Conservation (phyloP, 768 basidiomycete genomes). For the Termitomyces sp. region DNA sequence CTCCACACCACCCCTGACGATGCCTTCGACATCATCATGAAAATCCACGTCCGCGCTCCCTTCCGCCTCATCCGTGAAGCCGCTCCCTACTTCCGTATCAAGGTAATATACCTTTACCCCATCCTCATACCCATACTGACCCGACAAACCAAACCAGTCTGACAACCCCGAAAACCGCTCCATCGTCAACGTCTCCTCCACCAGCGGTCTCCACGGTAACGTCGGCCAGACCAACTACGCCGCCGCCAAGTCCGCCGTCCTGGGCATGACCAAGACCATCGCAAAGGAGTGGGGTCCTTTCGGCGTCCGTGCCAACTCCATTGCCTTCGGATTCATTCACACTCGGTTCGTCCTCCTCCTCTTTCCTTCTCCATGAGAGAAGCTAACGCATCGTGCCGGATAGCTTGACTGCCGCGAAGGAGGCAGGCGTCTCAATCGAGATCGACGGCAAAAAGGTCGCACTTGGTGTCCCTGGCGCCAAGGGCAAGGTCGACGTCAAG, state of each 20-base stretch:
- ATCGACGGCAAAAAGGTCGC: conserved; percentile 84
- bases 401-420: conserved; percentile 79
- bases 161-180: conserved; percentile 65
- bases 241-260: conserved; percentile 73
- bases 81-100: conserved; percentile 82
- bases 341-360: conserved; percentile 51
- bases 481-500: conserved; percentile 34
- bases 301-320: conserved; percentile 78
- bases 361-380: background rate
- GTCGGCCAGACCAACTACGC: conserved; percentile 86
- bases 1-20: conserved; percentile 85
- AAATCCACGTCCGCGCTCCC: conserved; percentile 83
- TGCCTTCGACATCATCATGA: conserved; percentile 76
- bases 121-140: background rate
- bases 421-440: conserved; percentile 70
- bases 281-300: conserved; percentile 87
- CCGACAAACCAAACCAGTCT: conserved; percentile 32
- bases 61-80: conserved; percentile 84
- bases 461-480: conserved; percentile 70
- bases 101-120: conserved; percentile 32
- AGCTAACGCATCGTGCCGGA: background rate
- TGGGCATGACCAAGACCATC: conserved; percentile 82
- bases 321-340: conserved; percentile 76
- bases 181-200: conserved; percentile 81
- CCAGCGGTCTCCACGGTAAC: conserved; percentile 82